Evolutionary conservation across 306 rosid genomes (phyloP).

Genomic region (Quercus bicolor): DNA sequence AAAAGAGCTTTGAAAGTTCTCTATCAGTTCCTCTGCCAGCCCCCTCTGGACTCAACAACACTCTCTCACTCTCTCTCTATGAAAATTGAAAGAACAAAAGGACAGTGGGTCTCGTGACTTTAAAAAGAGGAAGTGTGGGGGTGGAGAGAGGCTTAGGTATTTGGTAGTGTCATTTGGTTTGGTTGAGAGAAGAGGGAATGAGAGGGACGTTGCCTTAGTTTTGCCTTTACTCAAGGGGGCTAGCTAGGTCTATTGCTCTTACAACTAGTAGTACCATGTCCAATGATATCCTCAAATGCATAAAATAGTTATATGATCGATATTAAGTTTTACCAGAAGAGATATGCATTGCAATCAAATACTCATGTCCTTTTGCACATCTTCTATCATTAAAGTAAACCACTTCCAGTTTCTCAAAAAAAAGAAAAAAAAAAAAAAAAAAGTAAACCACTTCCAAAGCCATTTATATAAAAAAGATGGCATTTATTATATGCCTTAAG

Average conservation of each 20-base stretch:
- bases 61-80: conserved; percentile 27
- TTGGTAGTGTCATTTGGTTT: conserved; percentile 41
- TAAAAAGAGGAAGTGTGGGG: conserved; percentile 37
- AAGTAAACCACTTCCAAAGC: conserved; percentile 33
- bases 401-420: conserved; percentile 13
- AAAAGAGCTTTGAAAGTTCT: conserved; percentile 97
- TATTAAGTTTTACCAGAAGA: conserved; percentile 20
- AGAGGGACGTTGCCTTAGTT: conserved; percentile 27
- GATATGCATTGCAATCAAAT: conserved; percentile 23
- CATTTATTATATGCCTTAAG: conserved; percentile 37
- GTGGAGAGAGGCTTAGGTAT: conserved; percentile 24
- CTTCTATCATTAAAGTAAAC: conserved; percentile 37
- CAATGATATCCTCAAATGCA: conserved; percentile 22
- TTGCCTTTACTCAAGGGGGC: conserved; percentile 1
- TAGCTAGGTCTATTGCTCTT: conserved; percentile 23
- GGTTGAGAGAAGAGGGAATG: conserved; percentile 34
- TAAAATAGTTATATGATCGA: not conserved
- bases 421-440: not conserved
- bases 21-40: conserved; percentile 99
- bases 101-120: conserved; percentile 90
- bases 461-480: conserved; percentile 18
- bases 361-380: conserved; percentile 15
- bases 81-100: conserved; percentile 54
- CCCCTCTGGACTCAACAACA: conserved; percentile 29
- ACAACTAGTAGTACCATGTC: conserved; percentile 6